A percentile compares a stretch with the other conserved stretches of the same genome.
These are phyloP conservation scores for Ephemerocybe angulata DNA, from an alignment of 768 basidiomycete genomes.

Conservation along the genomic window DNA sequence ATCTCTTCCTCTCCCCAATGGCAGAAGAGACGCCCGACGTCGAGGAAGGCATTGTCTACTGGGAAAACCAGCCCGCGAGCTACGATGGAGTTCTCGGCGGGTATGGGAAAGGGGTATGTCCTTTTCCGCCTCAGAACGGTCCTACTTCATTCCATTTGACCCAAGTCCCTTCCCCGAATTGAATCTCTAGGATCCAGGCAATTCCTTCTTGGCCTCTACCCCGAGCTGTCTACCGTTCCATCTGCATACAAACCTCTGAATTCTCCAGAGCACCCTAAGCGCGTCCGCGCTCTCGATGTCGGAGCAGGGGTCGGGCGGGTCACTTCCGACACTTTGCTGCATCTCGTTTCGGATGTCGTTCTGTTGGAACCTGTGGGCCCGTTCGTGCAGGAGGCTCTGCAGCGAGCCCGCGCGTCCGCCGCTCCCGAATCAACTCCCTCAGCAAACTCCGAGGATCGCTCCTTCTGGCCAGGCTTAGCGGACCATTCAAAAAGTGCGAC, in stretches of 20 bases:
- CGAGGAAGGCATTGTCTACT: conserved; percentile 80
- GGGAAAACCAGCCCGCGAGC: conserved; percentile 76
- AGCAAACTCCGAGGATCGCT: conserved; percentile 17
- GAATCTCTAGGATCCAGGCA: conserved; percentile 89
- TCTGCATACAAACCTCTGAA: conserved; percentile 62
- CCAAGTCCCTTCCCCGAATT: conserved; percentile 80
- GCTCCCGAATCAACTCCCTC: conserved; percentile 12
- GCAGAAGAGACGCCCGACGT: conserved; percentile 48
- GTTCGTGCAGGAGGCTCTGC: conserved; percentile 73
- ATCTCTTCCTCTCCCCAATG: conserved; percentile 6
- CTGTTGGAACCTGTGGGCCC: conserved; percentile 83
- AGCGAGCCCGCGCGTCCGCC: conserved; percentile 32
- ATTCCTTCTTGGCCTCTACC: conserved; percentile 78
- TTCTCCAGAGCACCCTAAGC: conserved; percentile 12
- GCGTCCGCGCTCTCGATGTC: conserved; percentile 76
- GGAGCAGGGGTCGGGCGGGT: conserved; percentile 95
- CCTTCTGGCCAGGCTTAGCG: conserved; percentile 64
- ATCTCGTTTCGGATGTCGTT: conserved; percentile 81
- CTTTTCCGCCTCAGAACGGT: conserved; percentile 27
- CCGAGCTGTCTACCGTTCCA: conserved; percentile 72
- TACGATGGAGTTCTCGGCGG: conserved; percentile 83
- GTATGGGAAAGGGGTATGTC: conserved; percentile 52
- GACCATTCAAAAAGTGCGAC: conserved; percentile 67
- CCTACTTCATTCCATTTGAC: conserved; percentile 11
- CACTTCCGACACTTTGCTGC: conserved; percentile 83